Conservation (phyloP, 495 filamentous ascomycete species). For the Aspergillus coremiiformis region DNA sequence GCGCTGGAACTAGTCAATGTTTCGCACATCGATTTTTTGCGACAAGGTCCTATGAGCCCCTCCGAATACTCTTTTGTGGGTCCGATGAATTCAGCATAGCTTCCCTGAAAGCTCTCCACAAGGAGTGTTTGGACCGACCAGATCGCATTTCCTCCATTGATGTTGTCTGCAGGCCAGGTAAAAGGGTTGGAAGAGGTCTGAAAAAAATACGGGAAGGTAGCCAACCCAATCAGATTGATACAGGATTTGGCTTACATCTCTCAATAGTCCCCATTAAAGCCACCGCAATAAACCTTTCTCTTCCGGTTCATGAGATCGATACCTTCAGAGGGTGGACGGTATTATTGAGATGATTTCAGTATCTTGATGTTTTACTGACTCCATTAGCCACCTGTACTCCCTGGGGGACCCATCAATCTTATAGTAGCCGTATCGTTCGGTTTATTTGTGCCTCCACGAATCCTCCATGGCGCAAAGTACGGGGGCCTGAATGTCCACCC, state of each 20-base stretch:
- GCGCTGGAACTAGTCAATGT: constrained; percentile 2
- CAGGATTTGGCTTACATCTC: constrained; percentile 7
- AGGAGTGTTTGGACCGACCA: constrained; percentile 46
- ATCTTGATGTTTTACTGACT: constrained; percentile 11
- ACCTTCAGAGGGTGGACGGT: constrained; percentile 79
- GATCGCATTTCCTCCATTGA: constrained; percentile 71
- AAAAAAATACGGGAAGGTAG: constrained; percentile 65
- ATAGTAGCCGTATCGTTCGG: constrained; percentile 96
- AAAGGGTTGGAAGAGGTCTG: constrained; percentile 63
- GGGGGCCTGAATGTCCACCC: constrained; percentile 93
- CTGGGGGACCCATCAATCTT: constrained; percentile 59
- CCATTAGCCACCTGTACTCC: constrained; percentile 47
- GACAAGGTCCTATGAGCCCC: constrained; percentile 47
- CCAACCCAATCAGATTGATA: constrained; percentile 3
- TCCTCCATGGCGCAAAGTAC: constrained; percentile 62
- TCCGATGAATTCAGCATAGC: constrained; percentile 86
- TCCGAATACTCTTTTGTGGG: constrained; percentile 92
- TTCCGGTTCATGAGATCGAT: constrained; percentile 66
- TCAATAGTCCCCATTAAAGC: constrained; percentile 64
- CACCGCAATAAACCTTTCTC: constrained; percentile 51
- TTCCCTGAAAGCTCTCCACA: constrained; percentile 64
- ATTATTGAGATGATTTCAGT: constrained; percentile 10
- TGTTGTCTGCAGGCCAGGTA: constrained; percentile 75
- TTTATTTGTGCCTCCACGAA: constrained; percentile 70
- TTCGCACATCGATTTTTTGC: constrained; percentile 20